Percentiles rank a stretch among this genome's conserved stretches.
Conservation (phyloP, 2,329 filamentous ascomycete genomes). For the Clonostachys rhizophaga region DNA sequence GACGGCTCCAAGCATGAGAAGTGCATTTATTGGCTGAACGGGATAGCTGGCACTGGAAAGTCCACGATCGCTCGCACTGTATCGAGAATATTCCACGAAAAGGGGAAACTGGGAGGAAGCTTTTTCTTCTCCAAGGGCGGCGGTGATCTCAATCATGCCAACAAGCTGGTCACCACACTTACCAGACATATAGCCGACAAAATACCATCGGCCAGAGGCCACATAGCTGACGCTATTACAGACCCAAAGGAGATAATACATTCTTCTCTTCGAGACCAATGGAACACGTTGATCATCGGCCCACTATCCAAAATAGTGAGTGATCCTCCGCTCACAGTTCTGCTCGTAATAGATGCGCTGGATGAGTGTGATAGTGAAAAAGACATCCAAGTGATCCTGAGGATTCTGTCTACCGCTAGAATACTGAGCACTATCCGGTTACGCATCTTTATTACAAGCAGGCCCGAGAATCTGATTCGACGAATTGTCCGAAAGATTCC, state of each 20-base stretch:
- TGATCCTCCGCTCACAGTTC: background rate
- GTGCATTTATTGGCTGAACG: conserved; percentile 1
- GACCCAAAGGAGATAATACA: background rate
- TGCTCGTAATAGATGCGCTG: conserved; percentile 1
- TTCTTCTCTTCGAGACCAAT: conserved; percentile 5
- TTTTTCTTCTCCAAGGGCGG: conserved; percentile 8
- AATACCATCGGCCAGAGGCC: background rate
- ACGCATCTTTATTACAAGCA: conserved; percentile 27
- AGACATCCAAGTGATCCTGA: conserved; percentile 1
- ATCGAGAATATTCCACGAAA: background rate
- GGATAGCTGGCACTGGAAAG: conserved; percentile 1
- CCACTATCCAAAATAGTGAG: background rate
- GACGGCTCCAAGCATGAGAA: background rate
- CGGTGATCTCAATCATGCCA: background rate
- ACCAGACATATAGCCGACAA: background rate
- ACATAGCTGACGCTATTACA: background rate
- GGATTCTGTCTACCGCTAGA: background rate
- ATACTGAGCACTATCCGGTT: conserved; percentile 8
- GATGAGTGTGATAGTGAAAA: background rate
- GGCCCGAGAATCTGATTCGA: conserved; percentile 26
- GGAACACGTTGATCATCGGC: background rate
- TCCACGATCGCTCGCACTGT: conserved; percentile 1
- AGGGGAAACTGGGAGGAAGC: background rate
- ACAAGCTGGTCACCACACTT: background rate
- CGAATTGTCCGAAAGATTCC: conserved; percentile 21